Evolutionary conservation across 352 stramenopile species (phyloP), one percentile per base, ranked within the genome.

Genomic region (Phytophthora boehmeriae): DNA sequence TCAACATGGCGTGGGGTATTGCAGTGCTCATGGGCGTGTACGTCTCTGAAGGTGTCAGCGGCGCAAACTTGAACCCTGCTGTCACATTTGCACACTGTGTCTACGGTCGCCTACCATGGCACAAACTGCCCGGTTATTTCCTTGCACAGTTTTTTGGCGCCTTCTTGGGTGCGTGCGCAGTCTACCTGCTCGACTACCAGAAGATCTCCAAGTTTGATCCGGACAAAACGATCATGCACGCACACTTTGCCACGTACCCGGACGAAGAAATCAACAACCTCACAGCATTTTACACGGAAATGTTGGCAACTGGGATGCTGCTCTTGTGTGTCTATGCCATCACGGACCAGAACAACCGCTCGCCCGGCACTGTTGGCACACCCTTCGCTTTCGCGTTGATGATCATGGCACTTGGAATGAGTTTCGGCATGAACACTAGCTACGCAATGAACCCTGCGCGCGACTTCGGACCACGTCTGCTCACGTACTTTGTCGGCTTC

Each of bases 331-430:
- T 88, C n/a, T 84, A 81, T 36, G 66, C 78, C 22, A 86, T 90
- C 54, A 77, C 59, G 14, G 78, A 88, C 56, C 47, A 75, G 27
- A 56, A 50, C 36, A 90, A 90, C 66, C 59, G 65, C 11, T 75
- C 78, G 2, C 74, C 76, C 1, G 68, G 68, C 9, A 50, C 69
- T 0, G 68, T 72, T 25, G 65, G 52, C 19, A 67, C 72, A 13
- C 80, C 80, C 9, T 67, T 78, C 48, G 63, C 77, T 1, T 73
- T 84, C 46, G 77, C 73, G 19, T 23, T 86, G 20, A 70, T 90
- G 38, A 79, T 90, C 65, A 75, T 80, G 55, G 78, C 69, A 0
- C 58, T 90, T 6, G 76, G 81, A 19, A 88, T 90, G 73, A 75
- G 74, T 5, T 85, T 90, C 42, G 81, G 78, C 48, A 73, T 75